These are phyloP conservation scores for Aspergillus kassunensis DNA, from an alignment of 495 filamentous ascomycete species.

Conservation along the genomic window DNA sequence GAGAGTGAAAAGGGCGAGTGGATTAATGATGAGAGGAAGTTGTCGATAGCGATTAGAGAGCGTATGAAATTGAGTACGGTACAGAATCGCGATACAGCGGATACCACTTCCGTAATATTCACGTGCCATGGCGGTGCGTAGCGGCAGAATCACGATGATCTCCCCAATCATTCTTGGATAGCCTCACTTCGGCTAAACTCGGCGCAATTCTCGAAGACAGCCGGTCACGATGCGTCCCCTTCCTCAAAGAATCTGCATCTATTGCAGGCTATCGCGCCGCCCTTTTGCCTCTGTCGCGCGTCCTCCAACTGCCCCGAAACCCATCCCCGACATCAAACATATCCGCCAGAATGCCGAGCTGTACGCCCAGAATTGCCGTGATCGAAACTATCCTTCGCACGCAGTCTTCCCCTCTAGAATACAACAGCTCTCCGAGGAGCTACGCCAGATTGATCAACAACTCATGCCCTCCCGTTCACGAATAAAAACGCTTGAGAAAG, in stretches of 20 bases:
- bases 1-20: too few relatives aligned
- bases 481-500: constrained; percentile 41
- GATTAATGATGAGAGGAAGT: too few relatives aligned
- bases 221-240: constrained; percentile 6
- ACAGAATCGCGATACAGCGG: too few relatives aligned
- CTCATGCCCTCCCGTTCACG: constrained; percentile 33
- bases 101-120: background rate
- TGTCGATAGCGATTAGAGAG: too few relatives aligned
- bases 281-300: constrained; percentile 37
- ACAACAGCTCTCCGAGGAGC: constrained; percentile 62
- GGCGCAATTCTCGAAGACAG: constrained; percentile 7
- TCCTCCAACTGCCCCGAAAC: constrained; percentile 75
- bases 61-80: too few relatives aligned
- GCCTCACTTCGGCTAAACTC: constrained; percentile 16
- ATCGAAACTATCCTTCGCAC: constrained; percentile 76
- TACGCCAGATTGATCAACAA: constrained; percentile 45
- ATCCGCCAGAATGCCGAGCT: constrained; percentile 78
- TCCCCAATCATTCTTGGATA: background rate
- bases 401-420: constrained; percentile 65
- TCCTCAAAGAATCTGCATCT: constrained; percentile 35
- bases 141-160: constrained; percentile 2
- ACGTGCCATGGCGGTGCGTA: constrained; percentile 1
- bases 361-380: constrained; percentile 75
- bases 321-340: constrained; percentile 75
- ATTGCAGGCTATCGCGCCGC: constrained; percentile 34